Evolutionary conservation across 306 rosid genomes (phyloP).

Genomic region (Rosa lucieae): DNA sequence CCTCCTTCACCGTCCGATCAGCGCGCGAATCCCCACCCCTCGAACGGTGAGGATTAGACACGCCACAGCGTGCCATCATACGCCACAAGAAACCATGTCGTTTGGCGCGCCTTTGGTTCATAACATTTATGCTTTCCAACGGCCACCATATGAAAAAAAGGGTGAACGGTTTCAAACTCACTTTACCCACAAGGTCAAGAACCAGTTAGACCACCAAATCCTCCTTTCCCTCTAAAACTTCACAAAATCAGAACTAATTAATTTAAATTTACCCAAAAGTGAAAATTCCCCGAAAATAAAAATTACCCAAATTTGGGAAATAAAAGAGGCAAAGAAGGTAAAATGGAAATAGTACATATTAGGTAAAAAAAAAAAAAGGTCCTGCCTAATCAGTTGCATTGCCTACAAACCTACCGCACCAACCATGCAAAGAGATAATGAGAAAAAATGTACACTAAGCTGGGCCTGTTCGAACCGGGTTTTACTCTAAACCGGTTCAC

Average conservation of each 20-base stretch:
- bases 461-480: constrained; percentile 47
- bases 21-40: neutral
- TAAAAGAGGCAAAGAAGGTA: neutral
- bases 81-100: constrained; percentile 27
- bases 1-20: neutral
- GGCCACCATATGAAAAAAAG: constrained; percentile 25
- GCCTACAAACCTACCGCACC: constrained; percentile 50
- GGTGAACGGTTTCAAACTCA: constrained; percentile 30
- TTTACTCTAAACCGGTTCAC: constrained; percentile 28
- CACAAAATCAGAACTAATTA: neutral
- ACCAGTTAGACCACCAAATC: constrained; percentile 17
- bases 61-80: constrained; percentile 1
- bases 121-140: constrained; percentile 49
- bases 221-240: constrained; percentile 6
- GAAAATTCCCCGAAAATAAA: too few species aligned
- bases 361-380: neutral
- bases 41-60: constrained; percentile 17
- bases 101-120: constrained; percentile 20
- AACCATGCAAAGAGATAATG: constrained; percentile 21
- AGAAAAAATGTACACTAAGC: constrained; percentile 43
- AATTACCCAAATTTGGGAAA: neutral
- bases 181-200: neutral
- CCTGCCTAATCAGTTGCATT: constrained; percentile 46
- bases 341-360: constrained; percentile 1
- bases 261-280: neutral